Conservation (phyloP, 371 early-diverging fungal species). For the Blakeslea trispora region DNA sequence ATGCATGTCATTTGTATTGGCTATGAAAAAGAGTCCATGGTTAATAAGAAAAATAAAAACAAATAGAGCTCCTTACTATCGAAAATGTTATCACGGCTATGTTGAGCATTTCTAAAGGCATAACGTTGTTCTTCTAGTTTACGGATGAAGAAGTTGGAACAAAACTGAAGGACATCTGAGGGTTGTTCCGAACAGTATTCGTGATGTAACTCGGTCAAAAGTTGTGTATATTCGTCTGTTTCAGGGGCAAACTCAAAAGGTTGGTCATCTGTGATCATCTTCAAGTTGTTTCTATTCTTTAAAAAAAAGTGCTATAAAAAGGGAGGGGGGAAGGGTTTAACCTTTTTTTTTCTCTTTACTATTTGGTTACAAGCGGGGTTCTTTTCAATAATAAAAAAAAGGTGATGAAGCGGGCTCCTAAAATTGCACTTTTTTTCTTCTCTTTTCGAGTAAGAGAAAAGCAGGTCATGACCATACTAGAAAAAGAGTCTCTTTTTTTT, state of each 20-base stretch:
- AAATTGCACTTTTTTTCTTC: too few species aligned
- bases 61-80: constrained; percentile 5
- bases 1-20: constrained; percentile 24
- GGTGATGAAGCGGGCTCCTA: too few species aligned
- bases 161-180: constrained; percentile 86
- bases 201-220: constrained; percentile 41
- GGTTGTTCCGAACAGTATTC: constrained; percentile 52
- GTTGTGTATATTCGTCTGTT: constrained; percentile 46
- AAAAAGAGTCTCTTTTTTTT: too few species aligned
- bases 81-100: constrained; percentile 11
- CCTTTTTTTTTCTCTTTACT: too few species aligned
- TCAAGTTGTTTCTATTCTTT: neutral
- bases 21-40: neutral
- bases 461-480: too few species aligned
- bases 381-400: too few species aligned
- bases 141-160: constrained; percentile 85
- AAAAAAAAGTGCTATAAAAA: too few species aligned
- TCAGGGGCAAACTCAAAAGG: constrained; percentile 26
- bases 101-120: constrained; percentile 23
- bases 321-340: too few species aligned
- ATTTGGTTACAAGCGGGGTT: too few species aligned
- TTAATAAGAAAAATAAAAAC: too few species aligned
- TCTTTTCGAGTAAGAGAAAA: too few species aligned
- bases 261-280: constrained; percentile 27
- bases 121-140: constrained; percentile 76